phyloP scores from a whole-genome alignment of 1,284 basidiomycete genomes.

The Boletus sp. region DNA sequence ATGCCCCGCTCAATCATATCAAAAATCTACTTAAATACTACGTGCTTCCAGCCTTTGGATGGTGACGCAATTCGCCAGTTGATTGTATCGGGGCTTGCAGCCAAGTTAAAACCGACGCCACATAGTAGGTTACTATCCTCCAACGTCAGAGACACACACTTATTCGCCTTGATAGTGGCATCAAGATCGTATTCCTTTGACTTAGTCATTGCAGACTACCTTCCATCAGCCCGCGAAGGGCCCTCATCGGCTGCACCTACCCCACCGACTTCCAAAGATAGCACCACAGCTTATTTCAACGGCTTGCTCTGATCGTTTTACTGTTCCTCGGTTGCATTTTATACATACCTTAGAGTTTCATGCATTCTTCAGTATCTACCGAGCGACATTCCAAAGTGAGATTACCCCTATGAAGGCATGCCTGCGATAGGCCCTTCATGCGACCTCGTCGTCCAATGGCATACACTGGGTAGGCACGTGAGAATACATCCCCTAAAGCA shows the following conservation, averaged over 20 bases:
- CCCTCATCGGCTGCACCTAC: constrained; percentile 11
- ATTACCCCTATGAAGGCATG: not conserved
- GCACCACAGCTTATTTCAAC: constrained; percentile 37
- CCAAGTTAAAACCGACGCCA: constrained; percentile 53
- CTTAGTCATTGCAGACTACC: constrained; percentile 67
- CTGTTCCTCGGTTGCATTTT: not conserved
- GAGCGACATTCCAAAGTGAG: constrained; percentile 1
- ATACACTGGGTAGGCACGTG: constrained; percentile 26
- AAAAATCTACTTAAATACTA: constrained; percentile 37
- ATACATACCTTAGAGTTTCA: constrained; percentile 22
- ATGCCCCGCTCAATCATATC: constrained; percentile 5
- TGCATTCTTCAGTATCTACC: not conserved
- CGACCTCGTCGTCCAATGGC: constrained; percentile 30
- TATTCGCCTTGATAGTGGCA: constrained; percentile 31
- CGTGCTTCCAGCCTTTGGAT: constrained; percentile 50
- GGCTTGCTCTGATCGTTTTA: constrained; percentile 37
- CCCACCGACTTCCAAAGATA: constrained; percentile 20
- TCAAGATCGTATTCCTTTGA: constrained; percentile 54
- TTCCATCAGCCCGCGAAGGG: constrained; percentile 35
- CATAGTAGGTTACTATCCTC: constrained; percentile 39
- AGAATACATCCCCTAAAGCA: constrained; percentile 4
- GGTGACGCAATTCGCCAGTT: constrained; percentile 65
- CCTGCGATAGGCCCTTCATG: constrained; percentile 10
- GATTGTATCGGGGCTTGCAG: constrained; percentile 67
- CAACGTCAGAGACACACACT: not conserved